Base-by-base conservation (phyloP, 2,329 filamentous ascomycete species). In the Sclerotinia sclerotiorum region DNA sequence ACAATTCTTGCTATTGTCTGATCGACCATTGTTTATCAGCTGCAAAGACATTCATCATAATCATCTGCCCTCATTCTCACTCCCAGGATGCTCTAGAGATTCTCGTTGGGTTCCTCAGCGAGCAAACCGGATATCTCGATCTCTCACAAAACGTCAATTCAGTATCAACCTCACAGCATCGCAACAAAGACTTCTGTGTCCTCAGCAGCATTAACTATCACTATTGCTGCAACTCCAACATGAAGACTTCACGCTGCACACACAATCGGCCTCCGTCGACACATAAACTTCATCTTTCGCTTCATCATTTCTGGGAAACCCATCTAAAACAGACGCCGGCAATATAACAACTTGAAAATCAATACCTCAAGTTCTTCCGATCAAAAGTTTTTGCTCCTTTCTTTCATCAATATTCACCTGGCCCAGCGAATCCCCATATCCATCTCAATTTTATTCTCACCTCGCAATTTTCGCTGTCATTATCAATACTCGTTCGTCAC, bases 241-340 rank as follows among this genome's bases (percentile, higher is more conserved):
- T 17, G 7, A 17, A 6, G 2, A 17, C 24, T 24, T 39, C 1
- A 5, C n/a, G 21, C 4, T 8, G 6, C 11, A 6, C 0, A 39
- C 39, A 21, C 39, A 3, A 2, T 7, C 6, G 27, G 4, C 29
- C 3, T 5, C 4, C 3, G 35, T 35, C 24, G 15, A 44, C 15
- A 27, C 17, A 29, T 46, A 11, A 1, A 10, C 24, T 46, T 1
- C 57, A 32, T 5, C 11, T 46, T 7, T 11, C 10, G 7, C 1
- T 60, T 8, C 11, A 7, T 42, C 15, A 42, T 42, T 2, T 3
- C 6, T 1, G 11, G 11, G 2, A 6, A 6, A 49, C 35, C 1
- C 2, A 48, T 44, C 3, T 1, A 24, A 62, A 17, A 35, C 21
- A 3, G 2, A 35, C 29, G 8, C 10, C 13, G 2, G 5, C 8